Base-by-base conservation (phyloP, 352 stramenopile genomes). In the Phytophthora palmivora region DNA sequence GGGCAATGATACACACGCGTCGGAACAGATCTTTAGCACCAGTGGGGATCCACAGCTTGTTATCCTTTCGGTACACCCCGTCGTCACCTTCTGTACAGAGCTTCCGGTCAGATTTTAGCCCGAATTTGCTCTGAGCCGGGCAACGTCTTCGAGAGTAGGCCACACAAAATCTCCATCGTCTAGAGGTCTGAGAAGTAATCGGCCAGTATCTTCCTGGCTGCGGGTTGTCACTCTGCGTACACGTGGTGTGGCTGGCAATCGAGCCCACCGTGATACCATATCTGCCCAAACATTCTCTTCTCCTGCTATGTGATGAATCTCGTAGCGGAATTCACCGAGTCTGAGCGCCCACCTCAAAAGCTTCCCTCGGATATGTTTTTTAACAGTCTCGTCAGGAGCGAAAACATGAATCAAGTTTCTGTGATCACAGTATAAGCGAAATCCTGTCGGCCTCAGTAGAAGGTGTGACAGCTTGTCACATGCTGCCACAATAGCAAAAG, bases 381-480 rank as follows among this genome's bases (percentile, higher is more conserved):
- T n/a, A n/a, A n/a, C n/a, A n/a, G n/a, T n/a, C n/a, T n/a, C n/a
- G 16, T 50, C 41, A 1, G 26, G 52, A 4, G 52, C 26, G 41
- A 60, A 60, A 2, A 52, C 39, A 6, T 60, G 52, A 0, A 51
- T 51, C 2, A 60, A 14, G 24, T 60, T 60, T 1, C 28, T 4
- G 30, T 51, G 39, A 12, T 60, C 52, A 11, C 51, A 60, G 21
- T 45, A 60, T 16, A 60, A 30, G 0, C 32, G n/a, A 10, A 52
- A 60, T 6, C 52, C 52, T 19, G 16, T 10, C 5, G 52, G 41
- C 24, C 52, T 14, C 1, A 57, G 36, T 47, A 57, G 37, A 16
- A 72, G 21, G 38, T 73, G 19, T 45, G 38, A 16, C 26, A 63
- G 18, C 18, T 67, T 64, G 14, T 63, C 54, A 21, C 51, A 64